A percentile compares a stretch with the other conserved stretches of the same genome.
phyloP scores from a whole-genome alignment of 331 rosid genomes.

The Acacia pycnantha region DNA sequence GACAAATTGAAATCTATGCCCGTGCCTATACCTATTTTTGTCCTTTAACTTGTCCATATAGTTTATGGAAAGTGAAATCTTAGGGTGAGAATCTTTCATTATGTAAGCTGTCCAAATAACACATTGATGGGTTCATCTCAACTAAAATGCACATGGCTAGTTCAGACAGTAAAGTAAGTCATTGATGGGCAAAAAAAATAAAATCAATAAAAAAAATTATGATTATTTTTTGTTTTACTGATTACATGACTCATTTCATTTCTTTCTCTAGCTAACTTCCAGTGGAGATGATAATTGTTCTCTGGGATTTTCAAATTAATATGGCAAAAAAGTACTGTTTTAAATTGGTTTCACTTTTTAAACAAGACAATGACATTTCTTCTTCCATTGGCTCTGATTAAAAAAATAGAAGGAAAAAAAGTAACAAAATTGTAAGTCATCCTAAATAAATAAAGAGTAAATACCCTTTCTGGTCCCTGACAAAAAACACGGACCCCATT shows the following conservation, averaged over 20 bases:
- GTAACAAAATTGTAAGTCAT: not conserved
- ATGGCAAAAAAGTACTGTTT: slow-evolving; percentile 2
- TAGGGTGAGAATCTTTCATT: slow-evolving; percentile 15
- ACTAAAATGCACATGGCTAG: slow-evolving; percentile 17
- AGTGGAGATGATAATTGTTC: not conserved
- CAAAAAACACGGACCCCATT: too few species aligned
- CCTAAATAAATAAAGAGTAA: not conserved
- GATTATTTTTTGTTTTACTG: not conserved
- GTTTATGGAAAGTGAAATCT: slow-evolving; percentile 3
- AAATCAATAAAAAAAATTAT: not conserved
- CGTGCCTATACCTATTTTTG: not conserved
- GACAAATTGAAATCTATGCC: not conserved
- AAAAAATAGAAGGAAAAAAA: not conserved
- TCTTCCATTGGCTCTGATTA: slow-evolving; percentile 2
- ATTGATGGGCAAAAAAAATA: not conserved
- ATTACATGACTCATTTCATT: not conserved
- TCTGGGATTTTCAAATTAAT: not conserved
- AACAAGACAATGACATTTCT: slow-evolving; percentile 17
- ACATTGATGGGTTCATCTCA: slow-evolving; percentile 20
- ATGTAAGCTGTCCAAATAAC: slow-evolving; percentile 6
- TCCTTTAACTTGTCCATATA: not conserved
- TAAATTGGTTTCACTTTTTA: not conserved
- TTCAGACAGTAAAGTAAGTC: slow-evolving; percentile 19
- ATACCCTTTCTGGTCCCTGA: too few species aligned
- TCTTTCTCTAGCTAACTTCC: slow-evolving; percentile 20